Conservation (phyloP, 169 alveolate species). For the Babesia ovis region DNA sequence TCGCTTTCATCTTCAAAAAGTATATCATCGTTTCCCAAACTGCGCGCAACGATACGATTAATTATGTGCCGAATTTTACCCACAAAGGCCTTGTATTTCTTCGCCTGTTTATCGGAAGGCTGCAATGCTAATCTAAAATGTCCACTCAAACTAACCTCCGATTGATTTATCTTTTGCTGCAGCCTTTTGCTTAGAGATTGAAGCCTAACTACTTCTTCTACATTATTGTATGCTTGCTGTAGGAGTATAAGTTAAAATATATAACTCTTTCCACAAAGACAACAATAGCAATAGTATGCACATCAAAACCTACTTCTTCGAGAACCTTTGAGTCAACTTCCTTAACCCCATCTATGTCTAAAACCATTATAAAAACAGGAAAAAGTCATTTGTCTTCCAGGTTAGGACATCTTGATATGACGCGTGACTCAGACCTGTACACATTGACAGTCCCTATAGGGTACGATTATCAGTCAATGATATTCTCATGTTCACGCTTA, state of each 20-base stretch:
- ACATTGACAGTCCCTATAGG: constrained; percentile 3
- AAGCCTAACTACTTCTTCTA: constrained; percentile 36
- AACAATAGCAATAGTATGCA: background rate
- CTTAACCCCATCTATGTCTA: constrained; percentile 16
- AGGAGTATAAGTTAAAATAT: background rate
- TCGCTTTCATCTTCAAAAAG: constrained; percentile 4
- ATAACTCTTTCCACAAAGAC: background rate
- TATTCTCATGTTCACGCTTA: background rate
- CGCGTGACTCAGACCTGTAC: too few relatives aligned
- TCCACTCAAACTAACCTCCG: constrained; percentile 15
- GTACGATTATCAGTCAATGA: background rate
- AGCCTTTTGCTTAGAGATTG: constrained; percentile 33
- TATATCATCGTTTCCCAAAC: constrained; percentile 10
- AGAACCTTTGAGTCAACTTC: constrained; percentile 46
- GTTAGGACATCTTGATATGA: too few relatives aligned
- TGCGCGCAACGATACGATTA: constrained; percentile 13
- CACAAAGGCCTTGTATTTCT: constrained; percentile 21
- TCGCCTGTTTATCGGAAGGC: constrained; percentile 1
- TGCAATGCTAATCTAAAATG: background rate
- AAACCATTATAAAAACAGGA: too few relatives aligned
- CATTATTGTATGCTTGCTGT: constrained; percentile 42
- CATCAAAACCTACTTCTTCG: constrained; percentile 43
- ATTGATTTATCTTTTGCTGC: constrained; percentile 2
- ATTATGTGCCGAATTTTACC: constrained; percentile 18
- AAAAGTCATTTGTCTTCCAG: too few relatives aligned